phyloP scores from a whole-genome alignment of 768 basidiomycete genomes.

The Auriculariales sp. region DNA sequence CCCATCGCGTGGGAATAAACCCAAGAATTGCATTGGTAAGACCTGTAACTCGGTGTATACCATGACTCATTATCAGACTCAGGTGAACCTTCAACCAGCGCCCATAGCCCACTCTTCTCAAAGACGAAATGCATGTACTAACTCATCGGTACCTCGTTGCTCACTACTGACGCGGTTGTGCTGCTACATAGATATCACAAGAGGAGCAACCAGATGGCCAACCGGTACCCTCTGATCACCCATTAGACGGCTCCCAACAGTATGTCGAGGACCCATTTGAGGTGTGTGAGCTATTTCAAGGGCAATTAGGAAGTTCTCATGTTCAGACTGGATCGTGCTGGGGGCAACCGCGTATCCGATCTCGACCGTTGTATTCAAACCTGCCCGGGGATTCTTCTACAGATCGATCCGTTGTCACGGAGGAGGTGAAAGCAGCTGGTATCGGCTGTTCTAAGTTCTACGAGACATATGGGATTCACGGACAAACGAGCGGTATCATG shows the following conservation, averaged over 20 bases:
- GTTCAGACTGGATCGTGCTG: not conserved
- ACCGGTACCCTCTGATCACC: too few species aligned
- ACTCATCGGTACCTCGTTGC: too few species aligned
- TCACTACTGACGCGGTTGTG: too few species aligned
- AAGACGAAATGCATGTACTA: too few species aligned
- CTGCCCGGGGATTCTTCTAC: not conserved
- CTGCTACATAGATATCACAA: too few species aligned
- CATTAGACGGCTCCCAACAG: not conserved
- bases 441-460: not conserved
- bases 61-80: too few species aligned
- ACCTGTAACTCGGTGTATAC: too few species aligned
- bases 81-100: too few species aligned
- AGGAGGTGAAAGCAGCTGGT: not conserved
- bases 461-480: not conserved
- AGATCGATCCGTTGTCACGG: not conserved
- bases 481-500: not conserved
- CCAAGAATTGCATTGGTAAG: too few species aligned
- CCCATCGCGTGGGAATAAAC: too few species aligned
- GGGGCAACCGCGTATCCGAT: not conserved
- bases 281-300: not conserved
- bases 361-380: not conserved
- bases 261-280: not conserved
- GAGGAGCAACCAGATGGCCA: too few species aligned
- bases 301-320: not conserved
- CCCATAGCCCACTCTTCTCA: too few species aligned